phyloP scores from a whole-genome alignment of 108 stramenopile species.

The Epithemia pelagica region DNA sequence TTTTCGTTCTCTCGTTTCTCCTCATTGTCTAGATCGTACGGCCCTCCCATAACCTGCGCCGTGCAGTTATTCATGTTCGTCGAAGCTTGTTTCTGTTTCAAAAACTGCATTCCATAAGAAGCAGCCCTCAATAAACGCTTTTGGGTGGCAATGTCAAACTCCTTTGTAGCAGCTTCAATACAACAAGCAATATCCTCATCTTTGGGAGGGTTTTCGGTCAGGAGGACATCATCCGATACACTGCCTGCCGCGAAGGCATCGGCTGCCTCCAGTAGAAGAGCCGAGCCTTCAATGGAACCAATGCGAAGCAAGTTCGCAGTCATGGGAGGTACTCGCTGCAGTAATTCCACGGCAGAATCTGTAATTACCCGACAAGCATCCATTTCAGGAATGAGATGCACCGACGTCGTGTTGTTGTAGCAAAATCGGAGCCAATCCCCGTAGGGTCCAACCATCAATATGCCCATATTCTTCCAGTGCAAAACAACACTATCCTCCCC shows the following conservation, averaged over 20 bases:
- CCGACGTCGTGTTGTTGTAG: conserved; percentile 54
- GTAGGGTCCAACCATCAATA: conserved; percentile 93
- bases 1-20: conserved; percentile 5
- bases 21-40: conserved; percentile 2
- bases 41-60: conserved; percentile 32
- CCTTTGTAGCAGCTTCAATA: conserved; percentile 76
- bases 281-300: conserved; percentile 89
- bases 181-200: conserved; percentile 78
- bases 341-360: conserved; percentile 66
- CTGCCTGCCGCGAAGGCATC: conserved; percentile 90
- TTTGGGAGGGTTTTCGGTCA: conserved; percentile 44
- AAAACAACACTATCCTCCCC: conserved; percentile 92
- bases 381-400: conserved; percentile 85
- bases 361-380: conserved; percentile 93
- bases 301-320: conserved; percentile 81
- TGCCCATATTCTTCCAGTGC: conserved; percentile 88
- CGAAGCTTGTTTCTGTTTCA: conserved; percentile 43
- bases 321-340: conserved; percentile 88
- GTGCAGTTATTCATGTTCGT: conserved; percentile 9
- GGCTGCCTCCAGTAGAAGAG: conserved; percentile 90
- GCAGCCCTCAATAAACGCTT: conserved; percentile 88
- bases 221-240: conserved; percentile 57
- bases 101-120: conserved; percentile 90
- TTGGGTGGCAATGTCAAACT: conserved; percentile 84
- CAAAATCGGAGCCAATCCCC: conserved; percentile 93